phyloP scores from a whole-genome alignment of 2,329 filamentous ascomycete genomes.

The Alternaria viburni region DNA sequence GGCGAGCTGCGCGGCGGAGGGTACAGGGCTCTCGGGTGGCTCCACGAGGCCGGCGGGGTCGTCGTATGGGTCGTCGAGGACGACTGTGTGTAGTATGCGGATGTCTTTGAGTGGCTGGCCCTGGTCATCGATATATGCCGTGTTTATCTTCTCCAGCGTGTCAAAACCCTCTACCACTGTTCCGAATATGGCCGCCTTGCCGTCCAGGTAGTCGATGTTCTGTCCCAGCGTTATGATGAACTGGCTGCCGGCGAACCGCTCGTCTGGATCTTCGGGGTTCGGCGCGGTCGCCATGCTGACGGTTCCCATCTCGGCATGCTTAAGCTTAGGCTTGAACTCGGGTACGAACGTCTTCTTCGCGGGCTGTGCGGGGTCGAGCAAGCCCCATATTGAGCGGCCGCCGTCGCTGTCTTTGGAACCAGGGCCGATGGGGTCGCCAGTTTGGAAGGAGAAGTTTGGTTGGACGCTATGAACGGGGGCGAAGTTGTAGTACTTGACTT shows the following conservation, averaged over 20 bases:
- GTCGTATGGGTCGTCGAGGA: slow-evolving; percentile 90
- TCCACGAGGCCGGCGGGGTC: slow-evolving; percentile 79
- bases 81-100: slow-evolving; percentile 87
- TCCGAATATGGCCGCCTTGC: slow-evolving; percentile 92
- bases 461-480: slow-evolving; percentile 90
- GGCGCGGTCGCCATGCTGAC: slow-evolving; percentile 97
- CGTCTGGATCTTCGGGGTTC: slow-evolving; percentile 76
- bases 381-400: slow-evolving; percentile 90
- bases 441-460: slow-evolving; percentile 95
- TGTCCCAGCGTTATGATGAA: slow-evolving; percentile 93
- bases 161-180: slow-evolving; percentile 97
- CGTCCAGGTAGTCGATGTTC: slow-evolving; percentile 87
- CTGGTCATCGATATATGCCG: slow-evolving; percentile 82
- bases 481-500: slow-evolving; percentile 99
- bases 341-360: slow-evolving; percentile 79
- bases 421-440: slow-evolving; percentile 90
- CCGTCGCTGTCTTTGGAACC: slow-evolving; percentile 85
- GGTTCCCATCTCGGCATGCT: slow-evolving; percentile 86
- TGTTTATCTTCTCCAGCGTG: slow-evolving; percentile 89
- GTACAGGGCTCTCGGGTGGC: slow-evolving; percentile 79
- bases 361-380: slow-evolving; percentile 66
- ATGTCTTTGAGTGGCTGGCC: slow-evolving; percentile 93
- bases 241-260: slow-evolving; percentile 83
- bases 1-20: slow-evolving; percentile 82
- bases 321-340: slow-evolving; percentile 85